These are phyloP conservation scores for Pythium dissimile DNA, from an alignment of 352 stramenopile species.

Conservation along the genomic window DNA sequence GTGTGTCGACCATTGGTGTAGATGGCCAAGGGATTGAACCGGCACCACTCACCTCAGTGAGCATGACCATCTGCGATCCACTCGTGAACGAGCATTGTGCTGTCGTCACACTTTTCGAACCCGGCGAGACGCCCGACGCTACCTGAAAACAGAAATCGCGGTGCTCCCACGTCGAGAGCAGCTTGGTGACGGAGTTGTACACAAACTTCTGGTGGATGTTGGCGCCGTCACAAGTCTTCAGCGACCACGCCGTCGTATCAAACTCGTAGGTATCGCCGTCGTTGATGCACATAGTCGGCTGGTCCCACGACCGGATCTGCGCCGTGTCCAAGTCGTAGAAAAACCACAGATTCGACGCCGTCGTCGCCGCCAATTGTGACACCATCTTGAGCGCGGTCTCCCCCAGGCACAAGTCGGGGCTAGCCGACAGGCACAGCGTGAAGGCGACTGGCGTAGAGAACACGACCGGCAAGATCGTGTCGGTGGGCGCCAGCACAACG, in stretches of 20 bases:
- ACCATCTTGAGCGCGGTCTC: background rate
- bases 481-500: background rate
- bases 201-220: slow-evolving; percentile 1
- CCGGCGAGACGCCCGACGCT: background rate
- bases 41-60: background rate
- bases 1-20: background rate
- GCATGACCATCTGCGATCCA: background rate
- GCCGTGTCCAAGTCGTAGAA: background rate
- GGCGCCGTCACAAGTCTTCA: background rate
- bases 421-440: background rate
- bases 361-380: background rate
- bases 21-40: background rate
- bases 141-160: background rate
- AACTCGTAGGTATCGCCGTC: background rate
- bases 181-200: slow-evolving; percentile 1
- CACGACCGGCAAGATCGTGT: background rate
- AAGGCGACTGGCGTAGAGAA: background rate
- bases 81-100: background rate
- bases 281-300: background rate
- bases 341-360: background rate
- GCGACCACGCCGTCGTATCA: background rate
- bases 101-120: background rate
- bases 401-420: background rate
- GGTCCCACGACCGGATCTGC: background rate
- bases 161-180: background rate